Base-by-base conservation (phyloP, 371 early-diverging fungal species). In the Lichtheimia corymbifera region DNA sequence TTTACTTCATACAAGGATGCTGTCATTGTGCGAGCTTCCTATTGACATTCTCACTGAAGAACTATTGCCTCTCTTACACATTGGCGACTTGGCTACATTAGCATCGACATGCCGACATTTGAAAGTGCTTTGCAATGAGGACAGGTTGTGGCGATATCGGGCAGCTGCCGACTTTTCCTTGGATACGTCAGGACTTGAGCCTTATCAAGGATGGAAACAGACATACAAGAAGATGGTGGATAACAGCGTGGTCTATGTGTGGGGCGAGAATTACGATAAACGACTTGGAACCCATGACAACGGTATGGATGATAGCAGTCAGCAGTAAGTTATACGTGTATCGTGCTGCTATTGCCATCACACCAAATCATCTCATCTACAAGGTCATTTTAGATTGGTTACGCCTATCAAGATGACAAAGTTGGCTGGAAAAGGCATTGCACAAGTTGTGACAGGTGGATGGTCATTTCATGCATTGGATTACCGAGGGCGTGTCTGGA, bases 391-490 rank as follows among this genome's bases (percentile, higher is more conserved):
- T 11, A 25, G 30, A 35, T 4, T 22, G n/a, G 11, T 15, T 5
- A 13, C n/a, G 45, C 80, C 80, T 25, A 49, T 58, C 47, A 74
- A 73, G 50, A 52, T 77, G 6, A 28, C 18, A 13, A 13, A 52
- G 17, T 49, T 80, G 28, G 60, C 62, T 18, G 61, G 72, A 14
- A 75, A 76, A 51, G 63, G 64, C n/a, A 73, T 80, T 43, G 68
- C 75, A 1, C 74, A 77, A 64, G 68, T 80, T 24, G 45, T 67
- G 15, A 67, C 78, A 35, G 78, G 78, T 17, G 78, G 78, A n/a
- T 80, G 78, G 77, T 74, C 73, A 15, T 77, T 80, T 55, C 76
- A 80, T 69, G 78, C 73, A 24, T 59, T 80, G 13, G 74, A 76
- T 61, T 59, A 64, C 13, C 49, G 67, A 49, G 81, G 81, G 2